Evolutionary conservation across 1,139 yeast species (phyloP).

Genomic region (Diutina scorzettiae): DNA sequence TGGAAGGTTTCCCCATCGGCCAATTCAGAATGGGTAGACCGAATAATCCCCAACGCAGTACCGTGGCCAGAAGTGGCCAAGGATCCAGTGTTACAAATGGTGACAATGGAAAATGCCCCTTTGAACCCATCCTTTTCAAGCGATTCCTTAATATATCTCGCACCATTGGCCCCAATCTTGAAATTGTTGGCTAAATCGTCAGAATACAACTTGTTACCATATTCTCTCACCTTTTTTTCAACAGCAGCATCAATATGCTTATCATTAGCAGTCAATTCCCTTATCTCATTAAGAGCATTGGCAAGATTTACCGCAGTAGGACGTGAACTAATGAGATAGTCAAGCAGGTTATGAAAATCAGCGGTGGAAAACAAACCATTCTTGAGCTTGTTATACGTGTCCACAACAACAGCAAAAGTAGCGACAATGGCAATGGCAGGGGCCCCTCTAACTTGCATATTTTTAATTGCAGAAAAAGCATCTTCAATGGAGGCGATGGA

Average conservation of each 20-base stretch:
- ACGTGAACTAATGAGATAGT: conserved; percentile 61
- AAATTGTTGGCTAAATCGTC: conserved; percentile 70
- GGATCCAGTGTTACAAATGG: conserved; percentile 82
- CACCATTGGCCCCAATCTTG: conserved; percentile 72
- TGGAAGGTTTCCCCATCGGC: conserved; percentile 20
- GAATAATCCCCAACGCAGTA: conserved; percentile 84
- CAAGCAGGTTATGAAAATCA: conserved; percentile 34
- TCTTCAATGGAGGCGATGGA: conserved; percentile 48
- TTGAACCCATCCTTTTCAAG: conserved; percentile 36
- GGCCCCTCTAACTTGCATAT: conserved; percentile 95
- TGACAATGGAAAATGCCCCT: conserved; percentile 69
- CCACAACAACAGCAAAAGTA: conserved; percentile 71
- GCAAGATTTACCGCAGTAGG: conserved; percentile 94
- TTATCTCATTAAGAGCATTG: conserved; percentile 60
- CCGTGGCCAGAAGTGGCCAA: conserved; percentile 97
- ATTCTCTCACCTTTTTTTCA: conserved; percentile 29
- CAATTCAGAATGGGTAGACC: conserved; percentile 45
- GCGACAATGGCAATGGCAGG: conserved; percentile 98
- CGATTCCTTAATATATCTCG: conserved; percentile 44
- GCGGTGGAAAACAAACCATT: conserved; percentile 13
- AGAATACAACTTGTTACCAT: conserved; percentile 49
- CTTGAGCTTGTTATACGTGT: conserved; percentile 23
- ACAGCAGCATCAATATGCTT: conserved; percentile 15
- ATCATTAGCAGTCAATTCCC: conserved; percentile 18
- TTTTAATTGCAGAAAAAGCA: conserved; percentile 71